These are phyloP conservation scores for Thielaviopsis populi DNA, from an alignment of 2,329 filamentous ascomycete species.

Conservation along the genomic window DNA sequence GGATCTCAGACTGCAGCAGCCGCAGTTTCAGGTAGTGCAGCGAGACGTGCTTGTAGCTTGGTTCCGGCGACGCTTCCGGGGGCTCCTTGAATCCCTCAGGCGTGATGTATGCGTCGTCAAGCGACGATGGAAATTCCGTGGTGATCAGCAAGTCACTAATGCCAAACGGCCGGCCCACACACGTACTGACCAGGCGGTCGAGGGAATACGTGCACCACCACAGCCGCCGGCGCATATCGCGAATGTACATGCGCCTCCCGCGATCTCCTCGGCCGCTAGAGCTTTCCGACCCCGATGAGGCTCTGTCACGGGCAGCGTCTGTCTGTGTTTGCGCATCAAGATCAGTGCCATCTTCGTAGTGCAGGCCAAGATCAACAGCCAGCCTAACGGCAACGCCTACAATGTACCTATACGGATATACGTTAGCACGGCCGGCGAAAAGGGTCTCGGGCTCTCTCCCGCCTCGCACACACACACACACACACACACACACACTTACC, in stretches of 20 bases:
- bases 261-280: conserved; percentile 31
- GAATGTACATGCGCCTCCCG: conserved; percentile 63
- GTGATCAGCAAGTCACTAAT: conserved; percentile 95
- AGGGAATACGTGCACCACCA: conserved; percentile 98
- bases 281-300: not conserved
- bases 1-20: conserved; percentile 81
- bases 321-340: conserved; percentile 28
- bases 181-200: conserved; percentile 86
- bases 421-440: conserved; percentile 8
- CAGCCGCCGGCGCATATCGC: conserved; percentile 70
- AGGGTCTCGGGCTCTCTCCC: not conserved
- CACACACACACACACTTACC: conserved; percentile 36
- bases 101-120: conserved; percentile 83
- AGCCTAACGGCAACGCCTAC: conserved; percentile 83
- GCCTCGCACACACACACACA: conserved; percentile 17
- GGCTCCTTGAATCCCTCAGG: conserved; percentile 55
- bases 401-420: conserved; percentile 50
- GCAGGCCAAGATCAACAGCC: conserved; percentile 79
- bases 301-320: conserved; percentile 14
- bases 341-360: conserved; percentile 74
- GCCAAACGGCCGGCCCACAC: conserved; percentile 82
- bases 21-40: conserved; percentile 86
- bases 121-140: conserved; percentile 77
- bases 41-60: conserved; percentile 80
- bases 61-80: conserved; percentile 37